These are phyloP conservation scores for Trichoderma koningiopsis DNA, from an alignment of 2,329 filamentous ascomycete genomes.

Conservation along the genomic window DNA sequence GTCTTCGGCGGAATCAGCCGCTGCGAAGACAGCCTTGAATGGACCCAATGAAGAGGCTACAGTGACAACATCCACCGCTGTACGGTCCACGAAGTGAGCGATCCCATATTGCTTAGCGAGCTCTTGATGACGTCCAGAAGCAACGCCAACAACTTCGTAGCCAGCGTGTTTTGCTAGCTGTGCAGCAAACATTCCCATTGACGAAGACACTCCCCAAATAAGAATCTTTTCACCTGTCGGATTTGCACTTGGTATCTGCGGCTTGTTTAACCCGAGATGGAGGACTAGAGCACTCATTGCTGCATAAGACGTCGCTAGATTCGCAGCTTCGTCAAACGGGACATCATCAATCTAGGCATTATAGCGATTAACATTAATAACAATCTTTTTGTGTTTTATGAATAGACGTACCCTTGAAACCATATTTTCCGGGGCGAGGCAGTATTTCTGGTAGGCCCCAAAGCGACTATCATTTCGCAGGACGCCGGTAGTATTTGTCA, in stretches of 20 bases:
- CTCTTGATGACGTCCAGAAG: conserved; percentile 8
- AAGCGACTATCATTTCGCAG: conserved; percentile 22
- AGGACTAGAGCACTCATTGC: conserved; percentile 22
- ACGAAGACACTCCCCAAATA: conserved; percentile 24
- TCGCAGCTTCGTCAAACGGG: conserved; percentile 16
- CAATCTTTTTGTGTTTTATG: neutral
- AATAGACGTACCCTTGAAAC: conserved; percentile 5
- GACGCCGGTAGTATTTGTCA: conserved; percentile 15
- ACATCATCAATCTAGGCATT: neutral
- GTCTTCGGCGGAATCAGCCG: conserved; percentile 15
- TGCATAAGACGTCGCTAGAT: conserved; percentile 3
- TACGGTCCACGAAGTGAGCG: conserved; percentile 17
- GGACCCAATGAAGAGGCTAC: conserved; percentile 6
- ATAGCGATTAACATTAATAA: neutral
- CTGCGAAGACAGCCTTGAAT: conserved; percentile 21
- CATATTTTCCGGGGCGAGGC: neutral
- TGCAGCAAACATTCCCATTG: conserved; percentile 11
- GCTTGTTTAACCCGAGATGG: conserved; percentile 19
- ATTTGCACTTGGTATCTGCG: neutral
- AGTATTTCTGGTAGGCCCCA: conserved; percentile 21
- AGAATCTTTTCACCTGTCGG: conserved; percentile 16
- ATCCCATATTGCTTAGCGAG: conserved; percentile 1
- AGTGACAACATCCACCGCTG: neutral
- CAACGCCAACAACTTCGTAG: conserved; percentile 23
- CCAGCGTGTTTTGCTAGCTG: conserved; percentile 10